Conservation (phyloP, 352 stramenopile species). For the Pythium aquatile region DNA sequence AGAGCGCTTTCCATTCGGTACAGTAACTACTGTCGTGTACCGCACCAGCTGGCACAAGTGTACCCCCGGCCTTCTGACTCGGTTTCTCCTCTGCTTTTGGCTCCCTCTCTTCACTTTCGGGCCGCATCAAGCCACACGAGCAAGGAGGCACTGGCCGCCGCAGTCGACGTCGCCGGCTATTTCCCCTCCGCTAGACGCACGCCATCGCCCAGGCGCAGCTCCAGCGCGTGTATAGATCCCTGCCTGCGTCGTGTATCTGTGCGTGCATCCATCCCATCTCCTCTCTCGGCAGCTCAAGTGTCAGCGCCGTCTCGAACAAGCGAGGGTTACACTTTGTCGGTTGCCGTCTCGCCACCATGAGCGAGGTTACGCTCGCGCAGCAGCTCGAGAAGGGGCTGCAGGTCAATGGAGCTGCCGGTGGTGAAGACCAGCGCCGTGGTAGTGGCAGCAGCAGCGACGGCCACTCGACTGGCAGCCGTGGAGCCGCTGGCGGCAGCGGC, state of each 20-base stretch:
- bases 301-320: neutral
- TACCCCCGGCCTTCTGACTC: conserved; percentile 1
- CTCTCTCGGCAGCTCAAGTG: neutral
- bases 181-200: neutral
- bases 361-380: conserved; percentile 3
- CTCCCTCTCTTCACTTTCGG: conserved; percentile 16
- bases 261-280: neutral
- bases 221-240: neutral
- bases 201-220: neutral
- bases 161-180: neutral
- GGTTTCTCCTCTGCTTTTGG: conserved; percentile 8
- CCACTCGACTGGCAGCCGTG: conserved; percentile 16
- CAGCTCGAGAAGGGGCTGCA: conserved; percentile 5
- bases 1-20: neutral
- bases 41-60: neutral
- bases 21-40: no score
- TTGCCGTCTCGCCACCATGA: neutral
- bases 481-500: neutral
- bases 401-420: conserved; percentile 23
- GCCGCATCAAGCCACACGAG: conserved; percentile 8
- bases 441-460: conserved; percentile 27
- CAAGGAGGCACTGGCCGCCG: neutral
- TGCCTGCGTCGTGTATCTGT: neutral
- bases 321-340: conserved; percentile 4
- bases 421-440: conserved; percentile 12